A percentile compares a stretch with the other conserved stretches of the same genome.
These are phyloP conservation scores for Penicillium tannophilum DNA, from an alignment of 495 filamentous ascomycete species.

Conservation along the genomic window DNA sequence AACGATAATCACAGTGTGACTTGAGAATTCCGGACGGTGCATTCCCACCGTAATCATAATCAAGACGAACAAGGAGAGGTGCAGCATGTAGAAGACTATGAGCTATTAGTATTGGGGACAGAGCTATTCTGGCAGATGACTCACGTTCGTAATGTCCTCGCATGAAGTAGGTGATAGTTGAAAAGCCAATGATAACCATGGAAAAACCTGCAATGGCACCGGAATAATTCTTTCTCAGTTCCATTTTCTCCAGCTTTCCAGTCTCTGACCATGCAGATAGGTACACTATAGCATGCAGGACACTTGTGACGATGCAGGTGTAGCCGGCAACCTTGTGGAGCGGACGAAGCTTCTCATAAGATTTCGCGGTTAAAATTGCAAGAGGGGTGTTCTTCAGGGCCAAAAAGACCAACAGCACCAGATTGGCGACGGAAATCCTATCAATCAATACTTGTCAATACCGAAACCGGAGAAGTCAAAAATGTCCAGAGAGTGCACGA, in stretches of 20 bases:
- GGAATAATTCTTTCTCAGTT: constrained; percentile 40
- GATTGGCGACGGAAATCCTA: constrained; percentile 58
- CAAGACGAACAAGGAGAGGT: constrained; percentile 53
- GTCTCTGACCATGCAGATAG: constrained; percentile 30
- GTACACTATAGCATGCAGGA: constrained; percentile 51
- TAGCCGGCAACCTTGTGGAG: constrained; percentile 62
- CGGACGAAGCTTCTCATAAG: constrained; percentile 62
- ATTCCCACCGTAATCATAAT: constrained; percentile 54
- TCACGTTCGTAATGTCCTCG: constrained; percentile 52
- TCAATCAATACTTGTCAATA: constrained; percentile 2
- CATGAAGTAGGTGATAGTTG: constrained; percentile 30
- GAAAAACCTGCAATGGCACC: constrained; percentile 54
- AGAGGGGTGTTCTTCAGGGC: constrained; percentile 64
- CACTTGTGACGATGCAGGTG: constrained; percentile 46
- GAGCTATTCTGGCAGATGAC: neutral
- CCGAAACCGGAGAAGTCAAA: neutral
- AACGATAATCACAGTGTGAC: constrained; percentile 44
- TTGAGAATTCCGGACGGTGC: constrained; percentile 51
- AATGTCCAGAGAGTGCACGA: neutral
- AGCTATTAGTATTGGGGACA: neutral
- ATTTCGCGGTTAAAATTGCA: constrained; percentile 56
- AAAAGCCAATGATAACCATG: constrained; percentile 41
- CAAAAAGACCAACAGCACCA: constrained; percentile 58
- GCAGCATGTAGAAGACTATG: constrained; percentile 55
- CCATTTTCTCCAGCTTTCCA: constrained; percentile 30